These are phyloP conservation scores for Sarocladiaceae sp. DNA, from an alignment of 2,329 filamentous ascomycete species.

Conservation along the genomic window DNA sequence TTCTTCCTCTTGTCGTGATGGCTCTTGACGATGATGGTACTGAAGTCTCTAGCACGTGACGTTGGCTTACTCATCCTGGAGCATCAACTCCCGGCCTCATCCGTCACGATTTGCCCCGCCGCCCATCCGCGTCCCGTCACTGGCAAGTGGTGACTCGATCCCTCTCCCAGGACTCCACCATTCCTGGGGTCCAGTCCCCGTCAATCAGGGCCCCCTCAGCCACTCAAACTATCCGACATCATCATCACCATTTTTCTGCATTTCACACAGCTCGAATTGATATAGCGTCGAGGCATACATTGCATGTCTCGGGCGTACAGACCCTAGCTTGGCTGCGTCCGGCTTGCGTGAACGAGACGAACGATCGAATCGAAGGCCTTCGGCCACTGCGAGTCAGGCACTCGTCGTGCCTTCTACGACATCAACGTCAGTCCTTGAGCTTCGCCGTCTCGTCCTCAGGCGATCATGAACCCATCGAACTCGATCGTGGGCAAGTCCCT, in stretches of 20 bases:
- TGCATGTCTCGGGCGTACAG: not conserved
- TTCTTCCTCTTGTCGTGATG: no score
- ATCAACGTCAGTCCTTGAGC: not conserved
- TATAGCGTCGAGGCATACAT: no score
- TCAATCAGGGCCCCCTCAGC: constrained; percentile 6
- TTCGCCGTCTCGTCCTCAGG: constrained; percentile 1
- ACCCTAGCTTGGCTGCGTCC: not conserved
- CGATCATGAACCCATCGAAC: constrained; percentile 28
- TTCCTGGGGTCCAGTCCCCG: not conserved
- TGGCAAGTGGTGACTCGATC: constrained; percentile 1
- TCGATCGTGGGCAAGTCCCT: constrained; percentile 44
- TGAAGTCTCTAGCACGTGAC: no score
- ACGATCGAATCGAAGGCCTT: constrained; percentile 2
- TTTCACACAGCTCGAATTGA: no score
- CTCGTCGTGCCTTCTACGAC: not conserved
- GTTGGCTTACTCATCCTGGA: no score
- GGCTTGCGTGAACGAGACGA: not conserved
- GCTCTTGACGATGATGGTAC: no score
- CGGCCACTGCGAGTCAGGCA: constrained; percentile 4
- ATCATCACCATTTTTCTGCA: no score
- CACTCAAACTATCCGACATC: not conserved
- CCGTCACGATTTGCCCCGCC: constrained; percentile 7
- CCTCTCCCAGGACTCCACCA: constrained; percentile 2
- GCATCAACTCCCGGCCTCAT: not conserved
- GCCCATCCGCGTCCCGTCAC: not conserved